Conservation (phyloP, 495 filamentous ascomycete genomes). For the Hypoxylon rickii region DNA sequence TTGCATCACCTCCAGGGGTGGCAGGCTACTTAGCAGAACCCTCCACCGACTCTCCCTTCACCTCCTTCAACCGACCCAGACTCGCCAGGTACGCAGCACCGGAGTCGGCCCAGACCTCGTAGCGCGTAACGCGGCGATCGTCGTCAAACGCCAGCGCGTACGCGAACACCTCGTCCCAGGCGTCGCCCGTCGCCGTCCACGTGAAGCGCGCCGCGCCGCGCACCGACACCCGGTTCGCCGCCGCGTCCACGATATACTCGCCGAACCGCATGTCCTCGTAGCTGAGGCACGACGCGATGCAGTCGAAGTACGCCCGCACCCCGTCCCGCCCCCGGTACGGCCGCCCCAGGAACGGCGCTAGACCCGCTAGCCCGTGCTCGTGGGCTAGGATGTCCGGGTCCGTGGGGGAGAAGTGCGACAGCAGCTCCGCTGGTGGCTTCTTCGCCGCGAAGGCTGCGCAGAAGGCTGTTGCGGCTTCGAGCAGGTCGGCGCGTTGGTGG, state of each 20-base stretch:
- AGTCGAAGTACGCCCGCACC: slow-evolving; percentile 52
- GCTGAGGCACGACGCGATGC: slow-evolving; percentile 45
- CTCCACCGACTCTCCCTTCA: slow-evolving; percentile 26
- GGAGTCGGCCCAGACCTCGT: slow-evolving; percentile 68
- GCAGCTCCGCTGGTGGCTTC: slow-evolving; percentile 40
- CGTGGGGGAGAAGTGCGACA: slow-evolving; percentile 56
- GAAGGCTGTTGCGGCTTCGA: slow-evolving; percentile 50
- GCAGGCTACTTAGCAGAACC: background rate
- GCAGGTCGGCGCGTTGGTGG: slow-evolving; percentile 44
- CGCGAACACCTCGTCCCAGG: slow-evolving; percentile 63
- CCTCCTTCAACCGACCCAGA: slow-evolving; percentile 40
- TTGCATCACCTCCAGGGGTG: background rate
- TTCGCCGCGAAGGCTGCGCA: slow-evolving; percentile 51
- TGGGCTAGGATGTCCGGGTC: slow-evolving; percentile 41
- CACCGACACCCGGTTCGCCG: slow-evolving; percentile 48
- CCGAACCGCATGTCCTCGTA: slow-evolving; percentile 58
- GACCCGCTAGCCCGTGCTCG: slow-evolving; percentile 60
- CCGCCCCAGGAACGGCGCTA: slow-evolving; percentile 63
- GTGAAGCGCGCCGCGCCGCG: slow-evolving; percentile 56
- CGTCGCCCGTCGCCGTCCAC: slow-evolving; percentile 54
- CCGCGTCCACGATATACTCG: slow-evolving; percentile 58
- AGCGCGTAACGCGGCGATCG: slow-evolving; percentile 51
- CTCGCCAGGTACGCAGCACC: slow-evolving; percentile 65
- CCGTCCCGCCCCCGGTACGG: slow-evolving; percentile 56
- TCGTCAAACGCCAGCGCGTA: slow-evolving; percentile 58